Conservation (phyloP, 2,329 filamentous ascomycete genomes). For the Talaromyces sp. region DNA sequence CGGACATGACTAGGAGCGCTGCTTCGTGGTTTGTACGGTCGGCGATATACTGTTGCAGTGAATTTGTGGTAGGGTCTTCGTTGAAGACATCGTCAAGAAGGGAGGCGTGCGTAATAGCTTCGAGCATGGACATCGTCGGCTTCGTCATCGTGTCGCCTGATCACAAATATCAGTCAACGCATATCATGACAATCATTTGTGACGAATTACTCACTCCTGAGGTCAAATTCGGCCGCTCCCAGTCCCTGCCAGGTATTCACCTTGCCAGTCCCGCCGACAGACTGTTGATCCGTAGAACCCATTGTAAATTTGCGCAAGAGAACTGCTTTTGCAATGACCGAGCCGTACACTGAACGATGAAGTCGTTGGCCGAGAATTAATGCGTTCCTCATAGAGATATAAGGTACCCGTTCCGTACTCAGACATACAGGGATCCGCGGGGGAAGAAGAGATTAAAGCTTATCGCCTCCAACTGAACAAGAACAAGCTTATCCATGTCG, state of each 20-base stretch:
- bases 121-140: slow-evolving; percentile 75
- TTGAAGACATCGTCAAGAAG: slow-evolving; percentile 79
- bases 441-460: not conserved
- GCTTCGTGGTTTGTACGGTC: slow-evolving; percentile 70
- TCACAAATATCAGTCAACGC: not conserved
- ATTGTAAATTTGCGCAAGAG: slow-evolving; percentile 22
- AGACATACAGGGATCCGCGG: not conserved
- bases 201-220: slow-evolving; percentile 45
- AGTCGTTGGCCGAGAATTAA: slow-evolving; percentile 18
- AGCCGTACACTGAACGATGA: not conserved
- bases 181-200: too few species aligned
- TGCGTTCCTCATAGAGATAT: slow-evolving; percentile 14
- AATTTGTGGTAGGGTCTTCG: slow-evolving; percentile 74
- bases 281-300: slow-evolving; percentile 22
- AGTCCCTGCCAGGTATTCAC: slow-evolving; percentile 40
- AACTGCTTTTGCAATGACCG: slow-evolving; percentile 14
- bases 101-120: slow-evolving; percentile 68
- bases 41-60: slow-evolving; percentile 71
- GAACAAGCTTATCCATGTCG: not conserved
- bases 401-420: too few species aligned
- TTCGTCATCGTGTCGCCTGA: slow-evolving; percentile 68
- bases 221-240: slow-evolving; percentile 55
- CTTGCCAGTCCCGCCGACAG: slow-evolving; percentile 22
- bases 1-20: slow-evolving; percentile 76
- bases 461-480: not conserved